phyloP scores from a whole-genome alignment of 108 stramenopile genomes.

The Schizochytrium sp. region DNA sequence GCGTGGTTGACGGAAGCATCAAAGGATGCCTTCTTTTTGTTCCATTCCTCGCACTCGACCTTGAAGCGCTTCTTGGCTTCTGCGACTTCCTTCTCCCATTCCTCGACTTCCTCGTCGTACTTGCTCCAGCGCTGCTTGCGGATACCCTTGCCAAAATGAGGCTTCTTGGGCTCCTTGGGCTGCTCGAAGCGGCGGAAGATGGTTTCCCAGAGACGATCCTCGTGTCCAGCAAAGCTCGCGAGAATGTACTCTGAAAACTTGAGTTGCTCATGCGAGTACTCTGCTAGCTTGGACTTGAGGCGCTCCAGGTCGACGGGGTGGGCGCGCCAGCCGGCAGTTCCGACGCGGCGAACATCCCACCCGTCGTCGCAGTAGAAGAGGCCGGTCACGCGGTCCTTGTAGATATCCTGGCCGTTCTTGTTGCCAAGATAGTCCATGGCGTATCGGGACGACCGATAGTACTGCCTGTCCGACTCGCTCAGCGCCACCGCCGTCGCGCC shows the following conservation, averaged over 20 bases:
- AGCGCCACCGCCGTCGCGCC: slow-evolving; percentile 7
- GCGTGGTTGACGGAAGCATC: neutral
- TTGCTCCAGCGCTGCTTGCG: neutral
- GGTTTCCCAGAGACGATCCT: neutral
- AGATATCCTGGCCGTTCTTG: slow-evolving; percentile 9
- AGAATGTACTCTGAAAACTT: neutral
- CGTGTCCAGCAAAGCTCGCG: neutral
- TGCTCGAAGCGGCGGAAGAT: neutral
- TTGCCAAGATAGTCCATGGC: slow-evolving; percentile 15
- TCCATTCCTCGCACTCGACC: neutral
- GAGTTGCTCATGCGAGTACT: neutral
- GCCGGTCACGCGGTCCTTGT: slow-evolving; percentile 16
- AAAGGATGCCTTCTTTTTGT: neutral
- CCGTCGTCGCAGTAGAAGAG: neutral
- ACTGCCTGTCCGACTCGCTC: neutral
- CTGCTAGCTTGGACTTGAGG: neutral
- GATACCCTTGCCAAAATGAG: neutral
- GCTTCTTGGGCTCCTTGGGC: slow-evolving; percentile 9
- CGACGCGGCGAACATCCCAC: neutral
- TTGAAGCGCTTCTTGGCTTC: neutral
- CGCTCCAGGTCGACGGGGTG: slow-evolving; percentile 3
- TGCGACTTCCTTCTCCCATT: neutral
- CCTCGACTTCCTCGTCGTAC: slow-evolving; percentile 1
- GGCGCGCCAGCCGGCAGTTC: neutral
- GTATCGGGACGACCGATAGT: neutral